Evolutionary conservation across 768 basidiomycete genomes (phyloP).

Genomic region (Tulasnella sp.): DNA sequence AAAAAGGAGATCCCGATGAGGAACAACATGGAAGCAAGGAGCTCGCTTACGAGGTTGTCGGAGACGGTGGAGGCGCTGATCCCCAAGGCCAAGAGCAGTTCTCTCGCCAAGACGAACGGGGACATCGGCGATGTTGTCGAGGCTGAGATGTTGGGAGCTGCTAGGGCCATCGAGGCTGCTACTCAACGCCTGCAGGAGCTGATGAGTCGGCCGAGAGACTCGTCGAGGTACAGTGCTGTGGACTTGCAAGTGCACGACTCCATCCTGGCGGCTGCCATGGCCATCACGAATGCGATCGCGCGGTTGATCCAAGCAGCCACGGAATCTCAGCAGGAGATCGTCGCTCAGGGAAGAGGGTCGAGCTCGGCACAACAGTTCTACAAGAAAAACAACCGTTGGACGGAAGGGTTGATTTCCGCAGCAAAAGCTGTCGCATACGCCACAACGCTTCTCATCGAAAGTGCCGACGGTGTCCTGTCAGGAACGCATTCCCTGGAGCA

Average conservation of each 20-base stretch:
- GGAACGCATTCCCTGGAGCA: constrained; percentile 97
- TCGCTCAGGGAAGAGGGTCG: constrained; percentile 88
- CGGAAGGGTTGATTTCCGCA: constrained; percentile 95
- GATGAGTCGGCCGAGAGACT: constrained; percentile 84
- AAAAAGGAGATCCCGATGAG: constrained; percentile 83
- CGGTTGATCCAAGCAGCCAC: constrained; percentile 94
- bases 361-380: constrained; percentile 94
- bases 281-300: constrained; percentile 91
- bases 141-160: constrained; percentile 90
- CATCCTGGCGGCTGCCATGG: constrained; percentile 86
- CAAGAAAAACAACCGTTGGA: constrained; percentile 99
- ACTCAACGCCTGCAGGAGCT: constrained; percentile 84
- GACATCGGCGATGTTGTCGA: constrained; percentile 95
- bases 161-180: constrained; percentile 86
- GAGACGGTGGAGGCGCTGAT: constrained; percentile 79
- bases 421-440: constrained; percentile 97
- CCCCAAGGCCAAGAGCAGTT: constrained; percentile 70
- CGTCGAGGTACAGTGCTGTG: constrained; percentile 76
- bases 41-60: constrained; percentile 73
- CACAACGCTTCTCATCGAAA: constrained; percentile 90
- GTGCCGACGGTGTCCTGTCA: constrained; percentile 92
- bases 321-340: constrained; percentile 97
- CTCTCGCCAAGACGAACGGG: constrained; percentile 70
- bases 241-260: constrained; percentile 98
- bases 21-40: constrained; percentile 80